Base-by-base conservation (phyloP, 2,329 filamentous ascomycete species). In the Cordyceps cicadae region DNA sequence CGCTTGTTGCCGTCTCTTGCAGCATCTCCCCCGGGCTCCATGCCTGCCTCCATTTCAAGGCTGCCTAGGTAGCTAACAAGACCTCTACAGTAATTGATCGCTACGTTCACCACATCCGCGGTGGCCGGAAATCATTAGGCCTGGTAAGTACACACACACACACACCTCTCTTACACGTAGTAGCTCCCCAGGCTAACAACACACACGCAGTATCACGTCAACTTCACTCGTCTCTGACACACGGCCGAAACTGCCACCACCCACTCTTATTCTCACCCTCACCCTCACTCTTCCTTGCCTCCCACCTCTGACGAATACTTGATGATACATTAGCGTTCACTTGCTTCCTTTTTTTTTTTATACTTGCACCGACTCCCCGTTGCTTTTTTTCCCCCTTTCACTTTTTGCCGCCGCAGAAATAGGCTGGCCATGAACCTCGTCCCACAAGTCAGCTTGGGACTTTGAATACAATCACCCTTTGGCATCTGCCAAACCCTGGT, bases 141-240 rank as follows among this genome's bases (percentile, higher is more conserved):
- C 45, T 62, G 55, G 61, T 62, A 54, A 59, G 55, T 39, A 46
- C 45, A 34, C 29, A 14, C 45, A 48, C 21, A 4, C 37, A 15
- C 34, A 4, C 21, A 41, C 19, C 26, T 26, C 45, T 52, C 34
- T 58, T 62, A 41, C 41, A 54, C 53, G 29, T n/a, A 14, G 12
- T n/a, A n/a, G 7, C 19, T 29, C 29, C 39, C 29, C 39, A 50
- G 39, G 14, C 54, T 58, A 62, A 62, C 34, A 54, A 34, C 15
- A 29, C 34, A 11, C 37, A 19, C 43, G 26, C 34, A 62, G 61
- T 62, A 62, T 55, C 61, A 62, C 56, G 61, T 62, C 61, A 59
- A 59, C 55, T 55, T 62, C 29, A 57, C 54, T 32, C 53, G 60
- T 56, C 54, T 61, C 19, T 61, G 48, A 61, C 46, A 53, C 39